Base-by-base conservation (phyloP, 2,329 filamentous ascomycete genomes). In the Calonectria honghensis region DNA sequence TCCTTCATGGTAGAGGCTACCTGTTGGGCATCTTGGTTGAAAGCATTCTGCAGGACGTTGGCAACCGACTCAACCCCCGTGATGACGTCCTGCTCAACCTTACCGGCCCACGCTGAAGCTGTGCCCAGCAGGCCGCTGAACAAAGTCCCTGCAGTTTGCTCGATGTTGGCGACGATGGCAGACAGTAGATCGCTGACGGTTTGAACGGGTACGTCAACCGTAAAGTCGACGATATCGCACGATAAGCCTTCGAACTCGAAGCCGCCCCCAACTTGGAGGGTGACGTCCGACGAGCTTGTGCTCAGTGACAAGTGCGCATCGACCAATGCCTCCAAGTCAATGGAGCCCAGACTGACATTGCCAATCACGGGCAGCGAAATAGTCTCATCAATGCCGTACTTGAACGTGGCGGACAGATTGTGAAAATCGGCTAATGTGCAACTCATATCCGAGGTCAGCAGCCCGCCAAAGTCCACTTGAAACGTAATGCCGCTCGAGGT, bases 81-180 rank as follows among this genome's bases (percentile, higher is more conserved):
- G 61, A 65, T 65, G 39, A 65, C 61, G 39, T 32, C 61, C 61
- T 65, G 61, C 61, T 65, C 3, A 65, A 65, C 61, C 61, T 48
- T 65, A 39, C 61, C 61, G 20, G 61, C 61, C 61, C 61, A 65
- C 39, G 61, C 61, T 24, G 39, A 24, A 65, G n/a, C 61, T 39
- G 39, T 20, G 50, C 39, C 32, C 39, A 65, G 39, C 20, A 65
- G 61, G 61, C 50, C 39, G 39, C 39, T n/a, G 61, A 65, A 65
- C 24, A 65, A 4, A 32, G 48, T 3, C 39, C 18, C 61, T 16
- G 61, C 61, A 48, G 48, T 65, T 65, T 65, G 61, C 39, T 65
- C 61, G n/a, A 65, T 65, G 61, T 65, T 65, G 61, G 13, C 29
- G 61, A 18, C 35, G 39, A 65, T 65, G 39, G 61, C 37, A n/a